Evolutionary conservation across 2,329 filamentous ascomycete genomes (phyloP).

Genomic region (Cladosporium cucumerinum): DNA sequence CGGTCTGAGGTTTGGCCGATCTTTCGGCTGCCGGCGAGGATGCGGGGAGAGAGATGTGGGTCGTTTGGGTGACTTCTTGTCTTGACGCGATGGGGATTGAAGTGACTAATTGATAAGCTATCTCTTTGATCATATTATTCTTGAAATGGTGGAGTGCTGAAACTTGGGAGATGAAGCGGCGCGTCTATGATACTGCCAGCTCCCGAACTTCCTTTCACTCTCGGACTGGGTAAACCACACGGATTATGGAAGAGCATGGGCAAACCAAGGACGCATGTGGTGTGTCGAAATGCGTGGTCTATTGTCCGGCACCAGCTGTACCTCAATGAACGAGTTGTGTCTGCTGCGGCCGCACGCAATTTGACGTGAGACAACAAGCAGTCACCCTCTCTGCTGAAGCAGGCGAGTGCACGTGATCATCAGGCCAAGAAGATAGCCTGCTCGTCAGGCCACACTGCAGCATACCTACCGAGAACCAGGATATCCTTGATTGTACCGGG

Average conservation of each 20-base stretch:
- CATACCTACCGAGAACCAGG: not conserved
- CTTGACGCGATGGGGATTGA: not conserved
- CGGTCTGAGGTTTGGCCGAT: conserved; percentile 10
- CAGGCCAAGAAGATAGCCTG: not conserved
- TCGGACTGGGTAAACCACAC: no score
- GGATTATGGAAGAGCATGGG: not conserved
- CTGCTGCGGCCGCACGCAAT: not conserved
- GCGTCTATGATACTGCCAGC: not conserved
- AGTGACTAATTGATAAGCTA: not conserved
- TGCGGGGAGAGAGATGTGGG: conserved; percentile 3
- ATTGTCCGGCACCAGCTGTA: not conserved
- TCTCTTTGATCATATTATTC: not conserved
- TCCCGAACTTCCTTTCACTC: not conserved
- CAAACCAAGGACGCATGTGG: not conserved
- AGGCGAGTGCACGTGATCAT: not conserved
- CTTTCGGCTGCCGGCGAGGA: not conserved
- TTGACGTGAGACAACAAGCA: no score
- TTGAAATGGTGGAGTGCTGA: not conserved
- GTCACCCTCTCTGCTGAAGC: not conserved
- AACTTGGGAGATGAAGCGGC: not conserved
- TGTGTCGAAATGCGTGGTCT: not conserved
- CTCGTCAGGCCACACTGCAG: not conserved
- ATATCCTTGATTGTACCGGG: not conserved
- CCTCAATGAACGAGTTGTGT: not conserved
- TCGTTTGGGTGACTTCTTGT: not conserved